Base-by-base conservation (phyloP, 2,329 filamentous ascomycete genomes). In the Trichoderma breve region DNA sequence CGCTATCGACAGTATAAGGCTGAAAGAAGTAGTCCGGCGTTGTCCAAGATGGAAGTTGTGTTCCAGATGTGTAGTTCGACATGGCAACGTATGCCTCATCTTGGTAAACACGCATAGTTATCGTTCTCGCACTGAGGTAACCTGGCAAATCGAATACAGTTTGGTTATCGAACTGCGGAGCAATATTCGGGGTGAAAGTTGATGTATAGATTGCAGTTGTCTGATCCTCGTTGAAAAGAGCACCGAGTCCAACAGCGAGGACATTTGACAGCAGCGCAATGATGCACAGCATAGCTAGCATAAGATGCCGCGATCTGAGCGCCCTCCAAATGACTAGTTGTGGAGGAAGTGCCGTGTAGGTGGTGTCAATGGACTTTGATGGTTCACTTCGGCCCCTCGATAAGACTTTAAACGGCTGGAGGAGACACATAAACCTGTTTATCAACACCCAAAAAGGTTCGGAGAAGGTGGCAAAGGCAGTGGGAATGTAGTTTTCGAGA, bases 401-500 rank as follows among this genome's bases (percentile, higher is more conserved):
- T 0, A 91, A 78, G 15, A 87, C 83, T 2, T 86, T 81, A 21
- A 89, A 85, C 0, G 89, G 89, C 34, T 89, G 85, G 0, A 91
- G 73, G 9, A 89, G 76, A 53, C 87, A 89, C 0, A 89, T 74
- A 0, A 86, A 69, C 0, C 88, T 81, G 55, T 88, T 90, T 0
- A 91, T 71, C 0, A 90, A 75, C 0, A 88, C 78, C 85, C 88
- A 89, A 1, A 87, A 82, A 0, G 89, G 88, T 43, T 91, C 89
- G 0, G 90, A 80, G 0, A 89, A 67, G 0, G 88, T 90, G 0
- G 87, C 85, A 4, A 90, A 79, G 0, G 83, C 80, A 0, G 87
- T 89, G 0, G 88, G 88, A 0, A 90, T 77, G 63, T 89, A 90
- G 7, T 82, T 85, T 8, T 83, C 81, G 0, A 86, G 36, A 28